Evolutionary conservation across 2,329 filamentous ascomycete species (phyloP).

Genomic region (Xylaria sp.): DNA sequence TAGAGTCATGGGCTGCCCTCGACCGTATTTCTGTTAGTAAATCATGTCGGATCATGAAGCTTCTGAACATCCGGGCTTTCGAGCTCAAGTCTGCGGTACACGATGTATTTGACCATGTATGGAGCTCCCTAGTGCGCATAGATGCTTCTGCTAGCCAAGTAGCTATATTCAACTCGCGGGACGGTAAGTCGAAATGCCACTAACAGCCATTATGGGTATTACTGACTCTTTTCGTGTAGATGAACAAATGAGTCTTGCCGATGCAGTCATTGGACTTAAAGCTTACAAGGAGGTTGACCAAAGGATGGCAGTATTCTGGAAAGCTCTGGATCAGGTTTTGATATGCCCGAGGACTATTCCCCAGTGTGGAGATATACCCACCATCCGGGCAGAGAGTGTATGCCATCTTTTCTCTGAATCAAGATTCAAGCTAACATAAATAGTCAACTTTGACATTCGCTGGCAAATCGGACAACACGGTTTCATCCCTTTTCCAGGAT

Average conservation of each 20-base stretch:
- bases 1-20: slow-evolving; percentile 68
- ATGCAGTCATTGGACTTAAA: slow-evolving; percentile 66
- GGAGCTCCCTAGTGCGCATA: slow-evolving; percentile 74
- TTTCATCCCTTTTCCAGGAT: slow-evolving; percentile 65
- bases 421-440: slow-evolving; percentile 35
- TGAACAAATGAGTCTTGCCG: slow-evolving; percentile 63
- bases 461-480: slow-evolving; percentile 57
- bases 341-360: slow-evolving; percentile 68
- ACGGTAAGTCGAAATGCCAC: slow-evolving; percentile 55
- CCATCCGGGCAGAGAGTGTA: slow-evolving; percentile 57
- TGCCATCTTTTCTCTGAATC: slow-evolving; percentile 37
- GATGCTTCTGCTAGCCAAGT: slow-evolving; percentile 67
- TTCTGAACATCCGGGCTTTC: slow-evolving; percentile 73
- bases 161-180: slow-evolving; percentile 63
- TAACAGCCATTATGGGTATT: background rate
- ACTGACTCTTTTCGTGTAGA: slow-evolving; percentile 52
- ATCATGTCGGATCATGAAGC: slow-evolving; percentile 69
- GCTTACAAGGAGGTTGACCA: slow-evolving; percentile 71
- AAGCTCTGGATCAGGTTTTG: slow-evolving; percentile 70
- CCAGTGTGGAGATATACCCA: slow-evolving; percentile 49
- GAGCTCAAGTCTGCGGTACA: slow-evolving; percentile 75
- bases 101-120: slow-evolving; percentile 74
- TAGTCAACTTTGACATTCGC: slow-evolving; percentile 59
- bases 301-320: slow-evolving; percentile 70
- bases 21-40: slow-evolving; percentile 69